Evolutionary conservation across 108 stramenopile species (phyloP).

Genomic region (Cylindrotheca closterium): DNA sequence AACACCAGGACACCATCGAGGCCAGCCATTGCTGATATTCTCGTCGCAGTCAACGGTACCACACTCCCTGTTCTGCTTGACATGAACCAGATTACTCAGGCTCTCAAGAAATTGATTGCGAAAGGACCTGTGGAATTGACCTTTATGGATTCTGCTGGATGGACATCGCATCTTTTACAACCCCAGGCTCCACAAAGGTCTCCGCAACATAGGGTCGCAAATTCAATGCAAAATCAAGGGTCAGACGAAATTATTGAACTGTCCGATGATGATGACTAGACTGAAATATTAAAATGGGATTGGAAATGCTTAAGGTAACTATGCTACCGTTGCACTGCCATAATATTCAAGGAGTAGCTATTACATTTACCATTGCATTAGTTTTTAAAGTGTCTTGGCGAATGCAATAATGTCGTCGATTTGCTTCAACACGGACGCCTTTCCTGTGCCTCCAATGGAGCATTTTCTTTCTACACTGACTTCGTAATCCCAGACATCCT

Average conservation of each 20-base stretch:
- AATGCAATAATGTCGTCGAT: conserved; percentile 77
- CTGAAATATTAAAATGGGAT: too few species aligned
- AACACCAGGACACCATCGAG: conserved; percentile 2
- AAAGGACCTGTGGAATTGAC: conserved; percentile 3
- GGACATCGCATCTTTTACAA: too few species aligned
- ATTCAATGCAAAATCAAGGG: too few species aligned
- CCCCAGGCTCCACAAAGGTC: too few species aligned
- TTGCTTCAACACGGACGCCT: conserved; percentile 70
- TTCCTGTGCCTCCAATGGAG: conserved; percentile 82
- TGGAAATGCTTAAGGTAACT: too few species aligned
- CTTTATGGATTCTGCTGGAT: conserved; percentile 11
- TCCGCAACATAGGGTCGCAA: too few species aligned
- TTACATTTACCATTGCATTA: not conserved
- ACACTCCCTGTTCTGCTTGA: conserved; percentile 6
- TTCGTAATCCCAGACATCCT: conserved; percentile 89
- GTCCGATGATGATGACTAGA: conserved; percentile 22
- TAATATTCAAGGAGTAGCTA: not conserved
- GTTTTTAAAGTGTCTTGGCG: conserved; percentile 32
- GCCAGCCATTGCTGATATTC: conserved; percentile 53
- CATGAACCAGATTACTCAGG: conserved; percentile 2
- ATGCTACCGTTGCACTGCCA: not conserved
- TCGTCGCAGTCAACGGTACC: conserved; percentile 52
- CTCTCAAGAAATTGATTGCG: conserved; percentile 6
- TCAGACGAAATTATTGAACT: conserved; percentile 26
- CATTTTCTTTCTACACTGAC: conserved; percentile 89